Conservation (phyloP, 805 yeast species). For the Candida suzukii region DNA sequence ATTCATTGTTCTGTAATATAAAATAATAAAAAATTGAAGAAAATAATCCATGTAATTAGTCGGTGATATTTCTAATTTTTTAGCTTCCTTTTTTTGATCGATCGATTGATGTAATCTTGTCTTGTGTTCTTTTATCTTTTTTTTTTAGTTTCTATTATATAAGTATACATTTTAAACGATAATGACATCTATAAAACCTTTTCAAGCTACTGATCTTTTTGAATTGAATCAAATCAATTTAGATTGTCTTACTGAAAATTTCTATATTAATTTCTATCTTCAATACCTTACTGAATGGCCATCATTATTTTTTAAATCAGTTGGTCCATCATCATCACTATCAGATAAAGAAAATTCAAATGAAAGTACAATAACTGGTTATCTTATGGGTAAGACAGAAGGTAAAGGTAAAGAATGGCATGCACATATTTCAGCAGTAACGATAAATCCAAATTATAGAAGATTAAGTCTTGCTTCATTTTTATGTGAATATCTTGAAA, state of each 20-base stretch:
- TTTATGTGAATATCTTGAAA: slow-evolving; percentile 67
- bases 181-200: slow-evolving; percentile 88
- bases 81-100: no score
- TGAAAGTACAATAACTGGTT: slow-evolving; percentile 47
- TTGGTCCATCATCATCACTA: slow-evolving; percentile 11
- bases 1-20: no score
- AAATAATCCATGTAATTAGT: no score
- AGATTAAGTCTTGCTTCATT: slow-evolving; percentile 81
- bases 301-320: slow-evolving; percentile 72
- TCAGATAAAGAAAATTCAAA: slow-evolving; percentile 2
- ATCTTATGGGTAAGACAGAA: slow-evolving; percentile 96
- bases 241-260: slow-evolving; percentile 90
- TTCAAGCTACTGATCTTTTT: slow-evolving; percentile 80
- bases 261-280: slow-evolving; percentile 73
- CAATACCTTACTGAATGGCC: slow-evolving; percentile 88
- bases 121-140: no score
- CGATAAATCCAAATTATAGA: slow-evolving; percentile 76
- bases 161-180: not conserved
- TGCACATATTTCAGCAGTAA: slow-evolving; percentile 93
- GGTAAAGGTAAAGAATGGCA: slow-evolving; percentile 88
- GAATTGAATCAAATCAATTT: slow-evolving; percentile 68
- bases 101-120: no score
- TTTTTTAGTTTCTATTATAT: no score
- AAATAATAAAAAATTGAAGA: no score
- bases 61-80: no score